A percentile compares a stretch with the other conserved stretches of the same genome.
phyloP scores from a whole-genome alignment of 129 eudicot genomes.

The Helichrysum umbraculigerum region DNA sequence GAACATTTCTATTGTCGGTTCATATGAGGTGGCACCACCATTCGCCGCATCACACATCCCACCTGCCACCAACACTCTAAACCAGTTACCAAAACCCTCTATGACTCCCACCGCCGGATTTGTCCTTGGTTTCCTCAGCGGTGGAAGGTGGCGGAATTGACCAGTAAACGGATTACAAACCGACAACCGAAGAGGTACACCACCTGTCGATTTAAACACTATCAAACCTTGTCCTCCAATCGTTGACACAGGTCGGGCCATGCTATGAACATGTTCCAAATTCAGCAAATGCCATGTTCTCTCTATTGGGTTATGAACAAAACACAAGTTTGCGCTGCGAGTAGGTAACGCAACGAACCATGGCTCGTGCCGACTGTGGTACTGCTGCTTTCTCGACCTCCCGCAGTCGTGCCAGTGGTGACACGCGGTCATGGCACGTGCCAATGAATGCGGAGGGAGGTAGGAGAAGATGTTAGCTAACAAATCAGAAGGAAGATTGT shows the following conservation, averaged over 20 bases:
- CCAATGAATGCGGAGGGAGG: slow-evolving; percentile 53
- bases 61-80: slow-evolving; percentile 57
- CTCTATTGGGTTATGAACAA: slow-evolving; percentile 49
- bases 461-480: slow-evolving; percentile 63
- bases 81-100: slow-evolving; percentile 22
- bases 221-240: slow-evolving; percentile 45
- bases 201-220: slow-evolving; percentile 36
- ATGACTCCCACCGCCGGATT: slow-evolving; percentile 73
- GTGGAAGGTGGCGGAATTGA: slow-evolving; percentile 50
- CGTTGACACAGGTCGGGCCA: slow-evolving; percentile 42
- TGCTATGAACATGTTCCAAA: slow-evolving; percentile 32
- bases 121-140: slow-evolving; percentile 36
- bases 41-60: slow-evolving; percentile 55
- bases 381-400: slow-evolving; percentile 16
- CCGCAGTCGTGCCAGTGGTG: slow-evolving; percentile 53
- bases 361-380: slow-evolving; percentile 43
- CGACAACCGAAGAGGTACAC: slow-evolving; percentile 38
- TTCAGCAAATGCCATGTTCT: slow-evolving; percentile 46
- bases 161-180: slow-evolving; percentile 62
- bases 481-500: slow-evolving; percentile 66
- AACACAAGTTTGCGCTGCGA: slow-evolving; percentile 42
- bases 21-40: slow-evolving; percentile 49
- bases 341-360: slow-evolving; percentile 70
- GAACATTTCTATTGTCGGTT: slow-evolving; percentile 61
- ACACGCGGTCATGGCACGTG: slow-evolving; percentile 62